Evolutionary conservation across 495 filamentous ascomycete genomes (phyloP).

Genomic region (Penicillium mononematosum): DNA sequence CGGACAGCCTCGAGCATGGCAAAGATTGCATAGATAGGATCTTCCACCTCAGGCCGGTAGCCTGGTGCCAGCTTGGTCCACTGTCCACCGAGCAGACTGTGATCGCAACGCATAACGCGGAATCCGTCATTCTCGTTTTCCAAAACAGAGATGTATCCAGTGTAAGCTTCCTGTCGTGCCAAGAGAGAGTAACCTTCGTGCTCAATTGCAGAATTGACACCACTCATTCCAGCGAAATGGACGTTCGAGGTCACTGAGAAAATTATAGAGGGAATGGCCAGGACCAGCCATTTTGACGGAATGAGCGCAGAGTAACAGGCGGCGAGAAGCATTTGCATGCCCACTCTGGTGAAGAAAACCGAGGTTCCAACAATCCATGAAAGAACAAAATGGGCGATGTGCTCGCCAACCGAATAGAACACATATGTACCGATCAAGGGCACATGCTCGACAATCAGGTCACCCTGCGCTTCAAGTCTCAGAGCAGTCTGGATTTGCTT

Average conservation of each 20-base stretch:
- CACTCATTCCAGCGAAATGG: constrained; percentile 57
- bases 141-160: constrained; percentile 89
- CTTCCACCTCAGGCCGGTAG: constrained; percentile 56
- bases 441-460: constrained; percentile 53
- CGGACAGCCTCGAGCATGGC: constrained; percentile 89
- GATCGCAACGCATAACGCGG: constrained; percentile 86
- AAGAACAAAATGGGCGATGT: constrained; percentile 48
- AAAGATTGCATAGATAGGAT: constrained; percentile 92
- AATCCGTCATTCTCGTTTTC: constrained; percentile 69
- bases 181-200: constrained; percentile 57
- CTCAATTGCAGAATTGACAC: constrained; percentile 63
- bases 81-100: constrained; percentile 91
- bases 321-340: constrained; percentile 65
- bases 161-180: constrained; percentile 77
- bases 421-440: constrained; percentile 62
- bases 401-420: constrained; percentile 61
- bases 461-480: constrained; percentile 56
- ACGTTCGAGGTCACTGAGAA: constrained; percentile 70
- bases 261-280: constrained; percentile 65
- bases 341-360: constrained; percentile 64
- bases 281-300: constrained; percentile 64
- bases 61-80: constrained; percentile 53
- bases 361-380: constrained; percentile 58
- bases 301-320: constrained; percentile 61
- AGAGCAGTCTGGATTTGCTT: constrained; percentile 57